Base-by-base conservation (phyloP, 208 protist species). In the Leishmania tropica region DNA sequence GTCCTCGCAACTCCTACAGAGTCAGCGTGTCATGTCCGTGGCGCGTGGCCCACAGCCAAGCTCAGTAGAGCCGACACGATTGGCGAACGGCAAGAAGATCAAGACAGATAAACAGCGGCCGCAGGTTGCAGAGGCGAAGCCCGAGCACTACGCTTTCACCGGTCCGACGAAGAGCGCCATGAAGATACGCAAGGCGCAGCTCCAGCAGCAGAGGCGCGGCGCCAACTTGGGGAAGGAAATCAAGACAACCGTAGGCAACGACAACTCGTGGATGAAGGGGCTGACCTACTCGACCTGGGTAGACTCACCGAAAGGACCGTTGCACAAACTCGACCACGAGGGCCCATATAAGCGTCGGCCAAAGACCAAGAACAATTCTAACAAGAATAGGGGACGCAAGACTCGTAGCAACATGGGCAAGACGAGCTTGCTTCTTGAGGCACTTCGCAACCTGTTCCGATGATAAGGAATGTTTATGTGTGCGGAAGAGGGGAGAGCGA, bases 1-100 rank as follows among this genome's bases (percentile, higher is more conserved):
- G 35, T 15, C 45, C 35, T 45, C 60, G 58, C 75, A 79, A 21
- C 17, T 54, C 19, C 83, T n/a, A 54, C 71, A 60, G 58, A 8
- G 70, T 8, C 54, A 45, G 70, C 67, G 21, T 19, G 71, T 85
- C 21, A 28, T n/a, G 45, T 75, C 83, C 5, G 87, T 93, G 15
- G 81, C 87, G 24, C 87, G 89, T 31, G 89, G 89, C 0, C 89
- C 89, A 28, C 89, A 93, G 80, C 89, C 89, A 35, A 82, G 75
- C 2, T 78, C 54, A 0, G 48, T 89, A 1, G 81, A 87, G 31
- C 83, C 85, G 31, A 90, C 85, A 1, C 84, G 89, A 1, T 76
- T 85, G 37, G 64, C 51, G 11, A 78, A 90, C 53, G 87, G 87
- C 6, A 81, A 78, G 13, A 83, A 83, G 19, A 83, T 89, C 45